Evolutionary conservation across 192 early-diverging fungal genomes (phyloP), one percentile per base, ranked within the genome.

Genomic region (Coemansia sp.): DNA sequence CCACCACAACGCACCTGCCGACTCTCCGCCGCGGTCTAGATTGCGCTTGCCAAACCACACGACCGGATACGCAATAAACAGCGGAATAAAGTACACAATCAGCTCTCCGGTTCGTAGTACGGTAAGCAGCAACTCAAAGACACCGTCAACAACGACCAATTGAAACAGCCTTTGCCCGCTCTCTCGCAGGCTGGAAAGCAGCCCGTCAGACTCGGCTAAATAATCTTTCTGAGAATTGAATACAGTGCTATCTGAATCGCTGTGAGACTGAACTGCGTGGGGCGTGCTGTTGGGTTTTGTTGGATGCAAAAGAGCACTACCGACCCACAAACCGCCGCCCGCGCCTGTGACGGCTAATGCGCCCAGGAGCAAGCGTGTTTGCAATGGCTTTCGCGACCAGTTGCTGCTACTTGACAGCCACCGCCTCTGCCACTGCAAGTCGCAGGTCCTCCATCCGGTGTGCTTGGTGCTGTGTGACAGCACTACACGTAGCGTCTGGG

Each of bases 1-100:
- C 93, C 95, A 98, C 91, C 90, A 94, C 2, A 96, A 55, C 2
- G 85, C 69, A 15, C 88, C 87, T 5, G 82, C 57, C 7, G 77
- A 75, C 49, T 89, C 89, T 55, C 78, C 62, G 37, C 80, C 64
- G 6, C 76, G 52, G 20, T 87, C 72, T 21, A 70, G 60, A n/a
- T 65, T 48, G 19, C 71, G 54, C 34, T 55, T 52, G 1, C 91
- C 91, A 40, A 90, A 71, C 37, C 82, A 85, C 40, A 87, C 74
- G 0, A 71, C 57, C 0, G 93, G 92, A 15, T 84, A 71, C 0
- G 85, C 62, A 9, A 87, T 28, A 1, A 86, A 59, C 8, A 93
- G 78, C 1, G 94, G 94, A n/a, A 86, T 52, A 75, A 95, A 91
- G 40, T 89, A 65, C 2, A 89, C 23, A 2, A 85, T 50, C 8